phyloP scores from a whole-genome alignment of 768 basidiomycete species.

The Russula earlei region DNA sequence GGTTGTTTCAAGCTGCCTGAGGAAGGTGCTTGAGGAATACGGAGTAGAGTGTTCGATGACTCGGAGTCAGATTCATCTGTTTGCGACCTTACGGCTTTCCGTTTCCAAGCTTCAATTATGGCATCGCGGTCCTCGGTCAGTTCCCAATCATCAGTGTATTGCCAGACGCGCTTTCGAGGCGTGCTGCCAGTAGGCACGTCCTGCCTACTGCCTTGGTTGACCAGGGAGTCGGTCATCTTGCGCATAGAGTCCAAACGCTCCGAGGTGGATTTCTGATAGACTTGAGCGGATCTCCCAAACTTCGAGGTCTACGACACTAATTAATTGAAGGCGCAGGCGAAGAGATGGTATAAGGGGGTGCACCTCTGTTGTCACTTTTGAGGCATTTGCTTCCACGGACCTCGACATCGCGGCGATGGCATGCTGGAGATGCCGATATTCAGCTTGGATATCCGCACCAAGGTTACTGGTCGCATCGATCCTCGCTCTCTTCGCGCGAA shows the following conservation, averaged over 20 bases:
- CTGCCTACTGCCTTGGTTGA: constrained; percentile 48
- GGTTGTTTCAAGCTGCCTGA: neutral
- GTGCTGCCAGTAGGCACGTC: constrained; percentile 66
- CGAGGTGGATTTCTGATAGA: constrained; percentile 35
- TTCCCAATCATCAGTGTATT: constrained; percentile 63
- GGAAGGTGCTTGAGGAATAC: neutral
- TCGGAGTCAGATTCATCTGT: constrained; percentile 25
- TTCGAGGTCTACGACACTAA: constrained; percentile 31
- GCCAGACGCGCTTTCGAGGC: constrained; percentile 66
- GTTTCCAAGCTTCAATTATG: constrained; percentile 43
- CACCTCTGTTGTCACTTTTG: constrained; percentile 45
- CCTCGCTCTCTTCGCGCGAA: constrained; percentile 57
- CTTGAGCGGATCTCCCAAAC: constrained; percentile 33
- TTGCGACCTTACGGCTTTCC: constrained; percentile 26
- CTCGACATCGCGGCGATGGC: constrained; percentile 42
- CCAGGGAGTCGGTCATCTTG: constrained; percentile 40
- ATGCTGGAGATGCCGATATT: constrained; percentile 43
- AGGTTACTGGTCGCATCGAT: constrained; percentile 47
- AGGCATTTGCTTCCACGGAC: constrained; percentile 35
- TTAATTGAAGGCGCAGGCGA: neutral
- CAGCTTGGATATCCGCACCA: constrained; percentile 39
- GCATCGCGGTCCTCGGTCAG: constrained; percentile 54
- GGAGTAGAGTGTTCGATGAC: constrained; percentile 16
- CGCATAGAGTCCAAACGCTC: constrained; percentile 41
- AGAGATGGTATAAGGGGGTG: constrained; percentile 18